Percentiles rank a stretch among this genome's conserved stretches.
Evolutionary conservation across 192 early-diverging fungal genomes (phyloP).

Genomic region (Coemansia aciculifera): DNA sequence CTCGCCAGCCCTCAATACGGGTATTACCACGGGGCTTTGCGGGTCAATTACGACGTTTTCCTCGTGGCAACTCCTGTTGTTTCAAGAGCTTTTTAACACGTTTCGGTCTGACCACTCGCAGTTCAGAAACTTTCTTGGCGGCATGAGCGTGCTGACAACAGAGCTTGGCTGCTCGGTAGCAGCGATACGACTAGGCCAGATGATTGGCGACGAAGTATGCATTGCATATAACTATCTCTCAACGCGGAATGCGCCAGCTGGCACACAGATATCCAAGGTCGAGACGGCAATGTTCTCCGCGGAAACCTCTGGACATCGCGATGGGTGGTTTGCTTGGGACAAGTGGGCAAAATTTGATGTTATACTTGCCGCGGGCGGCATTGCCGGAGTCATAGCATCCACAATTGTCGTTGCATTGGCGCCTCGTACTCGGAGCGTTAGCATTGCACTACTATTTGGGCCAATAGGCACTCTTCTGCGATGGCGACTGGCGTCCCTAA

Average conservation of each 20-base stretch:
- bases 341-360: conserved; percentile 27
- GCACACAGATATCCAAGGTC: conserved; percentile 8
- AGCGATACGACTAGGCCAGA: conserved; percentile 38
- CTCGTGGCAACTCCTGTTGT: conserved; percentile 68
- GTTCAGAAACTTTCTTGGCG: conserved; percentile 51
- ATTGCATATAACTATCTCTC: conserved; percentile 9
- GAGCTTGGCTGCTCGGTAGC: conserved; percentile 37
- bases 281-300: conserved; percentile 25
- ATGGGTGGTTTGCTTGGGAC: conserved; percentile 38
- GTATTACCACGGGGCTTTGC: conserved; percentile 69
- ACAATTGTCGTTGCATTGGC: conserved; percentile 32
- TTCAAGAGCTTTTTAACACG: conserved; percentile 52
- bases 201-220: conserved; percentile 31
- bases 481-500: conserved; percentile 45
- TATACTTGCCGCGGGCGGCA: conserved; percentile 12
- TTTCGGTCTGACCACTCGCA: conserved; percentile 10
- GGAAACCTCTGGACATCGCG: conserved; percentile 5
- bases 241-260: not conserved
- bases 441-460: conserved; percentile 41
- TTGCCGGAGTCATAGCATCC: conserved; percentile 12
- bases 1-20: conserved; percentile 59
- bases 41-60: conserved; percentile 85
- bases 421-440: conserved; percentile 31
- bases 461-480: conserved; percentile 41
- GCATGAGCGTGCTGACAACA: conserved; percentile 32